Conservation (phyloP, 208 protist species). For the Leishmania braziliensis region DNA sequence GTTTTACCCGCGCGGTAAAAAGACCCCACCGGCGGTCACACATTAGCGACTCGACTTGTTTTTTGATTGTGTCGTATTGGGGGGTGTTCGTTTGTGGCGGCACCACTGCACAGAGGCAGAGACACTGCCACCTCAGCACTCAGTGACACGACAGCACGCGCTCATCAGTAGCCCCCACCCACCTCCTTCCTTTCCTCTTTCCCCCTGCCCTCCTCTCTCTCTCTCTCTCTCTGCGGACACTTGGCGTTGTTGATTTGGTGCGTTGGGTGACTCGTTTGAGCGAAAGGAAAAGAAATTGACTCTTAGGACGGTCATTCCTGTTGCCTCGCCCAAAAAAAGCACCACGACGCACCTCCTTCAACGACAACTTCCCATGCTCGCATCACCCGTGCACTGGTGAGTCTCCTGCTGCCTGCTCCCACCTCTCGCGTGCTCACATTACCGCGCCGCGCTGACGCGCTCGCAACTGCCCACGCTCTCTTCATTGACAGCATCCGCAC, state of each 20-base stretch:
- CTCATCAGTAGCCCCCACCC: background rate
- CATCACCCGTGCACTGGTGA: background rate
- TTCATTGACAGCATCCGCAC: background rate
- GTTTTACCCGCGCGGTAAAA: background rate
- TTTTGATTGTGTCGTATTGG: background rate
- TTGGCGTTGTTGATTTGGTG: no score
- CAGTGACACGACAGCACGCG: background rate
- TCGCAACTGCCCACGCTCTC: background rate
- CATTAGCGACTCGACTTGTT: background rate
- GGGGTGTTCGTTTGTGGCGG: background rate
- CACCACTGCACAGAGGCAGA: background rate
- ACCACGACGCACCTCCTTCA: background rate
- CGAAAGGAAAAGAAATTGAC: no score
- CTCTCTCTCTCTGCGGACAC: background rate
- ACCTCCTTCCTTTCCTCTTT: background rate
- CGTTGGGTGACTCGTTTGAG: no score
- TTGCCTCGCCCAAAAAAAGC: background rate
- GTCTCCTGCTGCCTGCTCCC: background rate
- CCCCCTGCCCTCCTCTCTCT: background rate
- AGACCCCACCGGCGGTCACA: background rate
- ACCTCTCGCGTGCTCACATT: background rate
- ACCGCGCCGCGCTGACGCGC: background rate
- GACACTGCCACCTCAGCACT: background rate
- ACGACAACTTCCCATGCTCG: background rate
- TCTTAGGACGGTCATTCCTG: background rate